Conservation (phyloP, 768 basidiomycete genomes). For the Imleria badia region DNA sequence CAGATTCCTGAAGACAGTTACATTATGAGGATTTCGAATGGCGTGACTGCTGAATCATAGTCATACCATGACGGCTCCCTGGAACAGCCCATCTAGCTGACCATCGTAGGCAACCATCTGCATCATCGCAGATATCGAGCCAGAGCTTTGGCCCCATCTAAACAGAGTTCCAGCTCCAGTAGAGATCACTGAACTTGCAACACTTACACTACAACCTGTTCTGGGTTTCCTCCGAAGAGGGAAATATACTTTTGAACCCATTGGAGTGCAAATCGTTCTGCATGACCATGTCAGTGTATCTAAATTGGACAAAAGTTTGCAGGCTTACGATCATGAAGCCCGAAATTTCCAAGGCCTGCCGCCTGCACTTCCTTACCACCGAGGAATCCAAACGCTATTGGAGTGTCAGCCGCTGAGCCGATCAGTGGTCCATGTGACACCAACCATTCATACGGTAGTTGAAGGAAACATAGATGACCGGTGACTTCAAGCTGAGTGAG, state of each 20-base stretch:
- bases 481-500: slow-evolving; percentile 4
- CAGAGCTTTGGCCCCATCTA: not conserved
- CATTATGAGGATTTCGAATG: not conserved
- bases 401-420: not conserved
- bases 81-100: slow-evolving; percentile 17
- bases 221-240: not conserved
- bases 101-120: slow-evolving; percentile 8
- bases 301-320: not conserved
- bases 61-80: slow-evolving; percentile 18
- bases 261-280: not conserved
- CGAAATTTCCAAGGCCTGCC: not conserved
- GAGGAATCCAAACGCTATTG: slow-evolving; percentile 30
- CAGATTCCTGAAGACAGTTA: slow-evolving; percentile 10
- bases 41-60: not conserved
- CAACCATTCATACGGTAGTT: slow-evolving; percentile 16
- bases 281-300: not conserved
- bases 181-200: not conserved
- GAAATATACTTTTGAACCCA: slow-evolving; percentile 1
- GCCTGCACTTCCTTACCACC: slow-evolving; percentile 15
- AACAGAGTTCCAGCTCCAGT: not conserved
- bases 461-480: not conserved
- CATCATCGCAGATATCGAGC: not conserved
- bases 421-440: not conserved
- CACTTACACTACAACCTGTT: slow-evolving; percentile 15
- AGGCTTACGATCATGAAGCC: slow-evolving; percentile 35